These are phyloP conservation scores for Asterella californica DNA, from an alignment of 225 moss, liverwort and hornwort genomes.

Conservation along the genomic window DNA sequence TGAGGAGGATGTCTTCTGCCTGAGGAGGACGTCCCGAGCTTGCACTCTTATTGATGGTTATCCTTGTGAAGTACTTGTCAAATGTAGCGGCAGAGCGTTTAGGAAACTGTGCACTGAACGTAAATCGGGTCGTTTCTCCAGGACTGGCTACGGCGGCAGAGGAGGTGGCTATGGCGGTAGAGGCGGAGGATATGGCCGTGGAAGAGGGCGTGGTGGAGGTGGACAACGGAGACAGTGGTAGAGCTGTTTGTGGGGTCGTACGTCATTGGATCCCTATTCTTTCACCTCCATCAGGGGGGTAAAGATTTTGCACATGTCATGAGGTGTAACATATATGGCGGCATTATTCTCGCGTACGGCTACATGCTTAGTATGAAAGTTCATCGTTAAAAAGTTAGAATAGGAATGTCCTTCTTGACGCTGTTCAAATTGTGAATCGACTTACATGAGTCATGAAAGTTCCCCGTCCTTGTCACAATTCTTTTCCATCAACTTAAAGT, in stretches of 20 bases:
- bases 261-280: background rate
- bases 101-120: background rate
- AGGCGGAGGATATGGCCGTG: conserved; percentile 39
- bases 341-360: background rate
- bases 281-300: conserved; percentile 7
- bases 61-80: background rate
- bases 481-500: background rate
- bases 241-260: background rate
- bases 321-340: conserved; percentile 29
- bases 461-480: background rate
- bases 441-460: background rate
- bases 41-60: no score
- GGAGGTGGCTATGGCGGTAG: conserved; percentile 49
- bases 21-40: background rate
- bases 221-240: conserved; percentile 24
- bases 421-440: background rate
- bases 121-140: background rate
- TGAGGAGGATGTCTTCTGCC: background rate
- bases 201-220: conserved; percentile 33
- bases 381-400: background rate
- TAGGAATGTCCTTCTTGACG: background rate
- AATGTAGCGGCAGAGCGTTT: background rate
- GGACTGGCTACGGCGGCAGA: conserved; percentile 1
- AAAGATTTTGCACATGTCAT: conserved; percentile 23
- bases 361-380: background rate